Evolutionary conservation across 495 filamentous ascomycete genomes (phyloP), one percentile per base, ranked within the genome.

Genomic region (Penicillium diatomitis): DNA sequence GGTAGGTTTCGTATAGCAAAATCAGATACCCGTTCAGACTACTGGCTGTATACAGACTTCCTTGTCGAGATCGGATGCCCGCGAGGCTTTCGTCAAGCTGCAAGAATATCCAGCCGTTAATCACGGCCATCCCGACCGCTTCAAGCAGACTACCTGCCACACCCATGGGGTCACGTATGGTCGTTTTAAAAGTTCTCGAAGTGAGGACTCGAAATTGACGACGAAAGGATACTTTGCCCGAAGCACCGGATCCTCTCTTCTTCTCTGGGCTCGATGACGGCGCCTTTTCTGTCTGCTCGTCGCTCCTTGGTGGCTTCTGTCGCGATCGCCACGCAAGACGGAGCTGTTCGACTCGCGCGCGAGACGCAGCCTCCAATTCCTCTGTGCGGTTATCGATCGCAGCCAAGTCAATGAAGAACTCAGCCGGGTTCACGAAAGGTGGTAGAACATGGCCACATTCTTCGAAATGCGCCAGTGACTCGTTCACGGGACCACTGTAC

Each of bases 21-120:
- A 88, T 81, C 27, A 88, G 73, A 58, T 89, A 89, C 2, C 82
- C 81, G 56, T 88, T 85, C 10, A 89, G 65, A 20, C 76, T 78
- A 12, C 79, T 67, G 0, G 82, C 77, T 10, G 75, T 84, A 45
- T 87, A 89, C 2, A 89, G 57, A 10, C 81, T 81, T 38, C 81
- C 85, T 64, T 88, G 60, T 39, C 85, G 72, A 34, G 80, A 83
- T 5, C 67, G 65, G 31, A 69, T 69, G 0, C 85, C 85, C 4
- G 81, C 70, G 45, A 81, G 72, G 34, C 74, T 78, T 43, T 76
- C 69, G 40, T 74, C 69, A 1, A 88, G 68, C 31, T 77, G 60
- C 44, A 79, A 71, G 60, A 87, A 89, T 12, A 87, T 82, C 76
- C 82, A 86, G 1, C 85, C 85, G 8, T 75, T 76, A 36, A 88